Evolutionary conservation across 495 filamentous ascomycete genomes (phyloP).

Genomic region (Neurospora sp.): DNA sequence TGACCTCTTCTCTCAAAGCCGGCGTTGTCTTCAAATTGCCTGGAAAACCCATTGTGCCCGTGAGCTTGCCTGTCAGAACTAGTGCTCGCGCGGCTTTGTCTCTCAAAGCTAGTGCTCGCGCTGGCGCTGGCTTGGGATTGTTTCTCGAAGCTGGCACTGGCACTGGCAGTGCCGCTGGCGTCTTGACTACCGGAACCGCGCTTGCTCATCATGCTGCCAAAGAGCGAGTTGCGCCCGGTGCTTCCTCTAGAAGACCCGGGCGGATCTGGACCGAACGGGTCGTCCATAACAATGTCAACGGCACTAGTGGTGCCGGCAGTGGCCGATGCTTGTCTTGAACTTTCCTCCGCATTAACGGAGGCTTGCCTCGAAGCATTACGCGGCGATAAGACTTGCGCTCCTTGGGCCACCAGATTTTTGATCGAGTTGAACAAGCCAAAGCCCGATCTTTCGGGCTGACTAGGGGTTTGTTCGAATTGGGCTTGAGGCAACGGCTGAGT

Average conservation of each 20-base stretch:
- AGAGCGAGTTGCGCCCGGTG: conserved; percentile 12
- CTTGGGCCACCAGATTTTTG: conserved; percentile 17
- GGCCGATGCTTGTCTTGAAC: background rate
- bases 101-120: background rate
- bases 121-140: background rate
- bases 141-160: background rate
- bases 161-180: background rate
- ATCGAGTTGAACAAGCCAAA: conserved; percentile 15
- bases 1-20: background rate
- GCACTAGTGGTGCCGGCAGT: background rate
- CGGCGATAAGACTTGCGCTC: conserved; percentile 19
- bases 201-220: conserved; percentile 6
- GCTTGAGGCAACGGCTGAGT: background rate
- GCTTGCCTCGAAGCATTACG: conserved; percentile 1
- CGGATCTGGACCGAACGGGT: conserved; percentile 25
- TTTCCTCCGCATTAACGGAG: background rate
- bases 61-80: background rate
- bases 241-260: conserved; percentile 9
- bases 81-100: background rate
- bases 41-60: background rate
- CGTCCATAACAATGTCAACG: conserved; percentile 11
- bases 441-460: conserved; percentile 14
- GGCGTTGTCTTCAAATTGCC: background rate
- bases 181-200: background rate
- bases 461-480: background rate